Percentiles rank a stretch among this genome's conserved stretches.
Conservation (phyloP, 371 early-diverging fungal genomes). For the Apophysomyces variabilis region DNA sequence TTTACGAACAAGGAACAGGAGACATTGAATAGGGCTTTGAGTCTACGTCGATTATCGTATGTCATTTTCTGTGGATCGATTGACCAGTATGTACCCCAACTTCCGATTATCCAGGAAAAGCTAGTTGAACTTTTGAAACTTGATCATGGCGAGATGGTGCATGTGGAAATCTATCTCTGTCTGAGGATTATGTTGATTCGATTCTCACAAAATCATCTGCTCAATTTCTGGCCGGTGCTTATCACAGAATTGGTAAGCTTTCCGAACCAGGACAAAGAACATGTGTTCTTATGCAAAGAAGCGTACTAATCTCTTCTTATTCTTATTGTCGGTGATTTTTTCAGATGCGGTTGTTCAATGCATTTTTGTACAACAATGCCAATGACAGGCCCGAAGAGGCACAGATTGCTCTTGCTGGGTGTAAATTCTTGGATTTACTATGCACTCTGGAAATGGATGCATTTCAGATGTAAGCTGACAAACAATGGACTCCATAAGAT, state of each 20-base stretch:
- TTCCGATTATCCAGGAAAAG: constrained; percentile 89
- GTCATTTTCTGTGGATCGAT: constrained; percentile 74
- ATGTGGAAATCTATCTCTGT: constrained; percentile 84
- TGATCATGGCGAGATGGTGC: constrained; percentile 68
- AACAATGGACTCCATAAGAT: background rate
- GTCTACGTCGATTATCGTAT: constrained; percentile 79
- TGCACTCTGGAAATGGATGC: constrained; percentile 79
- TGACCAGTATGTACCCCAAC: constrained; percentile 80
- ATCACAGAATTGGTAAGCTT: constrained; percentile 81
- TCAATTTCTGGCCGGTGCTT: constrained; percentile 90
- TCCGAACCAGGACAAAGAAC: background rate
- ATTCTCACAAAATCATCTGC: constrained; percentile 77
- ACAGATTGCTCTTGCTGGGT: constrained; percentile 79
- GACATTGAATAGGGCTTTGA: constrained; percentile 66
- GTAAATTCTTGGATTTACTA: constrained; percentile 88
- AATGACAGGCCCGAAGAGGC: constrained; percentile 69
- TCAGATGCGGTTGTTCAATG: constrained; percentile 64
- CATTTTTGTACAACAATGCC: constrained; percentile 53
- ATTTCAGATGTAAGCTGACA: constrained; percentile 76
- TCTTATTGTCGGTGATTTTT: background rate
- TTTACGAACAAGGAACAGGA: constrained; percentile 89
- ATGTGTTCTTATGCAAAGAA: constrained; percentile 1
- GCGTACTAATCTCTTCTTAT: no score
- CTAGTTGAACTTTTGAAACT: constrained; percentile 86
- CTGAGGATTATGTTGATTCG: constrained; percentile 81